Conservation (phyloP, 768 basidiomycete species). For the Amyloporia xantha region DNA sequence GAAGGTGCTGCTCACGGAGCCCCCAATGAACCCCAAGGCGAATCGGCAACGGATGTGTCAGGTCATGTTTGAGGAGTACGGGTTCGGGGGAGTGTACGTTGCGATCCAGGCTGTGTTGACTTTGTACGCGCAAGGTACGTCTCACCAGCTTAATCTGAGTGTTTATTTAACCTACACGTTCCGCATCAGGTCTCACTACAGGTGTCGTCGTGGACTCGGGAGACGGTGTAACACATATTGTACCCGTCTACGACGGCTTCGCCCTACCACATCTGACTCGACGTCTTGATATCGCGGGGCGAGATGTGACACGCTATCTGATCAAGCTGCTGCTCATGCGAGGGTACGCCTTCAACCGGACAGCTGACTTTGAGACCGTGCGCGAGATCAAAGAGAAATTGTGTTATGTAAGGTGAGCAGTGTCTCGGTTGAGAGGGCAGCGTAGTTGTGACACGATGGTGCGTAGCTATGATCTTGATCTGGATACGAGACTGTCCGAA, state of each 20-base stretch:
- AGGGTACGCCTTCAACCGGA: conserved; percentile 99
- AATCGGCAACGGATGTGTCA: conserved; percentile 93
- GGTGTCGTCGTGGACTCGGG: conserved; percentile 99
- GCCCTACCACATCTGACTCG: conserved; percentile 92
- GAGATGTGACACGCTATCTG: conserved; percentile 96
- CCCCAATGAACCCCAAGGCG: conserved; percentile 96
- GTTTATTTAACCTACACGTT: background rate
- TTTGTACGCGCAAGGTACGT: conserved; percentile 93
- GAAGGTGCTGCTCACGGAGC: conserved; percentile 93
- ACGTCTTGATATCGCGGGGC: conserved; percentile 93
- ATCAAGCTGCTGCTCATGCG: conserved; percentile 99
- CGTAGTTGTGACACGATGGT: background rate
- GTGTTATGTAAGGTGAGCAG: conserved; percentile 86
- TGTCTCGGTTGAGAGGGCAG: too few relatives aligned
- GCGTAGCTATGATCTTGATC: conserved; percentile 88
- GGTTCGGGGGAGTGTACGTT: conserved; percentile 91
- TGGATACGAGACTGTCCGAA: conserved; percentile 87
- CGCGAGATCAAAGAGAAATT: conserved; percentile 98
- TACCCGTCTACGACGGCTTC: conserved; percentile 97
- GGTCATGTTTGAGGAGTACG: conserved; percentile 99
- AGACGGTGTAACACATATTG: conserved; percentile 98
- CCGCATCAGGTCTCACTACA: conserved; percentile 76
- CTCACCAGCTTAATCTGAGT: background rate
- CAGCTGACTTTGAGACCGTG: conserved; percentile 99
- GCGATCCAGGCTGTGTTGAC: conserved; percentile 99